These are phyloP conservation scores for Sphagnum fallax DNA, from an alignment of 228 moss, liverwort and hornwort genomes.

Conservation along the genomic window DNA sequence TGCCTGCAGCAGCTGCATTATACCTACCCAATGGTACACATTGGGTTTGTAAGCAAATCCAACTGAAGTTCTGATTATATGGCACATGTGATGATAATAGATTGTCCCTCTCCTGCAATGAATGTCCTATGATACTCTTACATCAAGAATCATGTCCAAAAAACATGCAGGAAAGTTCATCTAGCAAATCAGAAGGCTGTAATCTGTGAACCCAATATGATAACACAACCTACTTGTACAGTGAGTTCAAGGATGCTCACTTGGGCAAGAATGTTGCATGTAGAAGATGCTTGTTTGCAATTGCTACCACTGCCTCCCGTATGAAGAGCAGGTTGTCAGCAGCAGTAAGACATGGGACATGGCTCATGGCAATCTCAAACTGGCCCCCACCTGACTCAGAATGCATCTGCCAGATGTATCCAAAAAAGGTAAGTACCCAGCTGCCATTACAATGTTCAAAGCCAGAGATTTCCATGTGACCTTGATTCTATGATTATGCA, in stretches of 20 bases:
- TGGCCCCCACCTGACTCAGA: slow-evolving; percentile 86
- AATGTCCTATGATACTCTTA: too few species aligned
- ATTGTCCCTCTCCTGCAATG: too few species aligned
- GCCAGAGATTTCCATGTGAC: too few species aligned
- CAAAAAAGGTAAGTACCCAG: too few species aligned
- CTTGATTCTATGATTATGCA: too few species aligned
- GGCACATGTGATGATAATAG: too few species aligned
- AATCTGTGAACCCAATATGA: background rate
- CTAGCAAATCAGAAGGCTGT: background rate
- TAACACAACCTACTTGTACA: background rate
- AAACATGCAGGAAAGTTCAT: background rate
- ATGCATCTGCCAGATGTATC: slow-evolving; percentile 48
- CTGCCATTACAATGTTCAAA: too few species aligned
- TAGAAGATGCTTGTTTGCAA: slow-evolving; percentile 47
- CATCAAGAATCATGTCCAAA: background rate
- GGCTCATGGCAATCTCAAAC: slow-evolving; percentile 77
- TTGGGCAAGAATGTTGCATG: slow-evolving; percentile 90
- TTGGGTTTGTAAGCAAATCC: too few species aligned
- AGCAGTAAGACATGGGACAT: slow-evolving; percentile 55
- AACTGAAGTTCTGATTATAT: too few species aligned
- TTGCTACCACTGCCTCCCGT: slow-evolving; percentile 65
- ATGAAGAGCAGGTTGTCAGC: slow-evolving; percentile 81
- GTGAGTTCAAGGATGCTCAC: slow-evolving; percentile 17
- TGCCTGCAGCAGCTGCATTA: slow-evolving; percentile 35
- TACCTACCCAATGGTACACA: slow-evolving; percentile 15